Evolutionary conservation across 2,329 filamentous ascomycete genomes (phyloP).

Genomic region (Thermothelomyces thermophilus): DNA sequence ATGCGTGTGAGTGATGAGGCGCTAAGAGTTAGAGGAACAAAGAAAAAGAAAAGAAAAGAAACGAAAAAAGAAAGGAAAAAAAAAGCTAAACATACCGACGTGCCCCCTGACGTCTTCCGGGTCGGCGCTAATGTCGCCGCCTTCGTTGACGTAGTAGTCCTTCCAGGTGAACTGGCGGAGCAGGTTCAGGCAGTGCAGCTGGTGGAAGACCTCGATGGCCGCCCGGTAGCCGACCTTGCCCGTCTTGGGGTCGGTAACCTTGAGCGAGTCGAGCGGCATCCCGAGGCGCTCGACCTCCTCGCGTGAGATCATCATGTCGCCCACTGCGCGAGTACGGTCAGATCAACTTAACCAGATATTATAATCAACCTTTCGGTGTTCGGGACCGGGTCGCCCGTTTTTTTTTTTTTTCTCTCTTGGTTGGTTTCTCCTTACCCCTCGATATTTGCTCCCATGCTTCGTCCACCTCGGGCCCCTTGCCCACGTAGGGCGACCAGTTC

Average conservation of each 20-base stretch:
- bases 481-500: slow-evolving; percentile 5
- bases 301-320: slow-evolving; percentile 7
- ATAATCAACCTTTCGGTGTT: no score
- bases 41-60: neutral
- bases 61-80: neutral
- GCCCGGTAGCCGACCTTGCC: slow-evolving; percentile 8
- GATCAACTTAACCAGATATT: neutral
- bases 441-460: slow-evolving; percentile 9
- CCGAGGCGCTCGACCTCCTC: slow-evolving; percentile 1
- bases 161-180: slow-evolving; percentile 5
- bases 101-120: neutral
- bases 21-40: neutral
- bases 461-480: slow-evolving; percentile 1
- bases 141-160: neutral
- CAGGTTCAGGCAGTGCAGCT: slow-evolving; percentile 9
- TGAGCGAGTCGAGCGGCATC: slow-evolving; percentile 1
- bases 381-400: no score
- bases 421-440: no score
- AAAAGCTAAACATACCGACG: slow-evolving; percentile 1
- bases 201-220: slow-evolving; percentile 8
- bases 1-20: no score
- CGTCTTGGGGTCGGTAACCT: slow-evolving; percentile 8
- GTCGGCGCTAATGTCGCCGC: neutral
- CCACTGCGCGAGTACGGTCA: neutral
- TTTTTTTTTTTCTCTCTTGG: no score